phyloP scores from a whole-genome alignment of 371 early-diverging fungal species.

The Actinomucor elegans region DNA sequence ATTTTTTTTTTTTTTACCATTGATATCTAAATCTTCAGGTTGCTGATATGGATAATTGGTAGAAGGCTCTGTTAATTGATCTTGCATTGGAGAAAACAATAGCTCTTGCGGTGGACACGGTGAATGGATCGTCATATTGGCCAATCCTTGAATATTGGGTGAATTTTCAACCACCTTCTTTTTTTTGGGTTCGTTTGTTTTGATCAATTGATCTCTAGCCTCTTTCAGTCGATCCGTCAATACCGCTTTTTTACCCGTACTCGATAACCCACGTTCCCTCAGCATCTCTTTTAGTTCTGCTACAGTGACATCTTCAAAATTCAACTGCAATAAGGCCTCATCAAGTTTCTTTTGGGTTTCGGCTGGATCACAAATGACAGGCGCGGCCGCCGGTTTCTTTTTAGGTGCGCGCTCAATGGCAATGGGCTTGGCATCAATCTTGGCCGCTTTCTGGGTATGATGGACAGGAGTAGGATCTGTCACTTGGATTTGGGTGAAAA shows the following conservation, averaged over 20 bases:
- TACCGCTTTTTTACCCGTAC: conserved; percentile 65
- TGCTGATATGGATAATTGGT: conserved; percentile 1
- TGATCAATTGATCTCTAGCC: conserved; percentile 27
- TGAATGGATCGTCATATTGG: conserved; percentile 26
- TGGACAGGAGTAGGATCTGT: conserved; percentile 30
- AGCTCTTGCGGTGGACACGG: conserved; percentile 6
- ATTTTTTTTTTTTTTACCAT: conserved; percentile 3
- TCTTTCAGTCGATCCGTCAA: conserved; percentile 58
- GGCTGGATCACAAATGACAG: conserved; percentile 24
- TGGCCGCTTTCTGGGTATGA: conserved; percentile 24
- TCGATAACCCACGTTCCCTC: conserved; percentile 54
- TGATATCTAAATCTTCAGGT: conserved; percentile 12
- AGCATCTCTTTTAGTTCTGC: conserved; percentile 70
- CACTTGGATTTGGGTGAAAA: conserved; percentile 32
- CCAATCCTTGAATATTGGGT: conserved; percentile 21
- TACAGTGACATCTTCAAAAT: conserved; percentile 73
- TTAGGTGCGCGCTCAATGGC: conserved; percentile 26
- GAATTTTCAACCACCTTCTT: background rate
- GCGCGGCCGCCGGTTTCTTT: conserved; percentile 21
- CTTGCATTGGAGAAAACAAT: conserved; percentile 7
- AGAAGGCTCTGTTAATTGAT: background rate
- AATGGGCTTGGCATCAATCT: conserved; percentile 21
- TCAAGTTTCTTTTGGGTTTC: conserved; percentile 38
- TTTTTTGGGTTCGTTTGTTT: background rate
- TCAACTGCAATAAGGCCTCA: conserved; percentile 45